These are phyloP conservation scores for Cutaneotrichosporon dermatis DNA, from an alignment of 1,284 basidiomycete species.

Conservation along the genomic window DNA sequence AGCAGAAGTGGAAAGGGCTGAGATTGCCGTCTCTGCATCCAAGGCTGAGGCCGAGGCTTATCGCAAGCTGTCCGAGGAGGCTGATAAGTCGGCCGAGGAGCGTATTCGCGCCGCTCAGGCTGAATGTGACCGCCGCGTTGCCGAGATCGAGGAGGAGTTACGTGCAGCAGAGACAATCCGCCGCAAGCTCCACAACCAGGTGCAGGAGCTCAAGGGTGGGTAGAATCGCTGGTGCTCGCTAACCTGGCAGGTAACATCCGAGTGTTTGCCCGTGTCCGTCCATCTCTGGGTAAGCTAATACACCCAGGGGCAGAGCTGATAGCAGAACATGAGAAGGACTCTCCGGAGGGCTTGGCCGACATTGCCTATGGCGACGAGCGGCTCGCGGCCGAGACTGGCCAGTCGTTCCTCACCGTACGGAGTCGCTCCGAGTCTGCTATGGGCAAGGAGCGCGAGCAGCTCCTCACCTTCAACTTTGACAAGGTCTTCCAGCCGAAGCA, in stretches of 20 bases:
- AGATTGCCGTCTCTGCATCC: conserved; percentile 51
- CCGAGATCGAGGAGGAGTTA: conserved; percentile 46
- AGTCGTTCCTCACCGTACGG: conserved; percentile 71
- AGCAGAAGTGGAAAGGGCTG: conserved; percentile 58
- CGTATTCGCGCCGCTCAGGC: conserved; percentile 29
- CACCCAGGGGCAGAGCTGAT: too few relatives aligned
- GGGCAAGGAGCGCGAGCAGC: conserved; percentile 75
- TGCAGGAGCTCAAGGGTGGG: conserved; percentile 79
- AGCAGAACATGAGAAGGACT: conserved; percentile 36
- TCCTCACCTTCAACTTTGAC: conserved; percentile 79
- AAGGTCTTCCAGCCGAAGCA: conserved; percentile 77
- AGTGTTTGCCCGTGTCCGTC: conserved; percentile 87
- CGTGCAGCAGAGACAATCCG: conserved; percentile 55
- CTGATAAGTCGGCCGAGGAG: conserved; percentile 28
- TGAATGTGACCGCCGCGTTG: conserved; percentile 35
- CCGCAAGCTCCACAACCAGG: conserved; percentile 83
- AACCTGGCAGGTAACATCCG: conserved; percentile 91
- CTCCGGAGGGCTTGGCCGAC: conserved; percentile 41
- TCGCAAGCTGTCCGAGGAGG: conserved; percentile 33
- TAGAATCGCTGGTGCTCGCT: too few relatives aligned
- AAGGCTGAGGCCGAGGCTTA: conserved; percentile 45
- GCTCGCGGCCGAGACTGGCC: conserved; percentile 60
- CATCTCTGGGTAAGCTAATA: conserved; percentile 58
- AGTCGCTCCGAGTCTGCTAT: conserved; percentile 75
- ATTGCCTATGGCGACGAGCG: conserved; percentile 46